Evolutionary conservation across 2,329 filamentous ascomycete species (phyloP).

Genomic region (Corynespora cassiicola): DNA sequence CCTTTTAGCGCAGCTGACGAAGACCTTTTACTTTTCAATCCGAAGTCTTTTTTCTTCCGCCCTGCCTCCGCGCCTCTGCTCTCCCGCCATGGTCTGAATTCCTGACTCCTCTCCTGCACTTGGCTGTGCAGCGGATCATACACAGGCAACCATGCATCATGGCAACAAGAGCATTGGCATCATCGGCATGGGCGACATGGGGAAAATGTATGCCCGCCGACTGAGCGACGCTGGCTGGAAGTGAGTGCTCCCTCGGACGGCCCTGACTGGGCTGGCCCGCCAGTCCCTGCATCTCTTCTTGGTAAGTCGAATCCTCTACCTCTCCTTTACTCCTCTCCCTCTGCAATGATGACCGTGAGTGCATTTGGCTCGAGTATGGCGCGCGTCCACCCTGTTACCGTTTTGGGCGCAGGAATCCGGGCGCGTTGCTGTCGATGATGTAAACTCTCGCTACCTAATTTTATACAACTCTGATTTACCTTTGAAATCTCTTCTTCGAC

Average conservation of each 20-base stretch:
- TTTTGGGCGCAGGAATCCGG: slow-evolving; percentile 72
- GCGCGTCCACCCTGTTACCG: slow-evolving; percentile 68
- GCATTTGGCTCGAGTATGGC: slow-evolving; percentile 99
- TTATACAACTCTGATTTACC: slow-evolving; percentile 79
- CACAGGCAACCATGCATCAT: slow-evolving; percentile 61
- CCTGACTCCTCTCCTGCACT: slow-evolving; percentile 26
- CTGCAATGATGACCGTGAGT: slow-evolving; percentile 97
- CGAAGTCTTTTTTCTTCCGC: slow-evolving; percentile 16
- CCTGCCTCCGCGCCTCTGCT: too few species aligned
- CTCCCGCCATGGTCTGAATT: slow-evolving; percentile 40
- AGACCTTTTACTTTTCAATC: slow-evolving; percentile 9
- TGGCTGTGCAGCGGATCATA: slow-evolving; percentile 29
- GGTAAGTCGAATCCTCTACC: slow-evolving; percentile 29
- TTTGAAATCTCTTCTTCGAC: slow-evolving; percentile 18
- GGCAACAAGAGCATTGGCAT: slow-evolving; percentile 82
- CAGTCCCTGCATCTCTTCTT: slow-evolving; percentile 17
- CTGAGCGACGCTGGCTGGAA: slow-evolving; percentile 95
- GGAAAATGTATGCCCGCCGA: slow-evolving; percentile 93
- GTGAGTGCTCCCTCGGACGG: slow-evolving; percentile 63
- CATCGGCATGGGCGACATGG: slow-evolving; percentile 99
- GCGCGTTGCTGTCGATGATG: slow-evolving; percentile 87
- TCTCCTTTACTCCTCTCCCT: slow-evolving; percentile 14
- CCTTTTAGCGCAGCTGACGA: slow-evolving; percentile 23
- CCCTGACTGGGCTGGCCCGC: slow-evolving; percentile 19
- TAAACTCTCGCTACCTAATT: slow-evolving; percentile 98